Base-by-base conservation (phyloP, 257 asterid genomes). In the Parsonsia alboflavescens region DNA sequence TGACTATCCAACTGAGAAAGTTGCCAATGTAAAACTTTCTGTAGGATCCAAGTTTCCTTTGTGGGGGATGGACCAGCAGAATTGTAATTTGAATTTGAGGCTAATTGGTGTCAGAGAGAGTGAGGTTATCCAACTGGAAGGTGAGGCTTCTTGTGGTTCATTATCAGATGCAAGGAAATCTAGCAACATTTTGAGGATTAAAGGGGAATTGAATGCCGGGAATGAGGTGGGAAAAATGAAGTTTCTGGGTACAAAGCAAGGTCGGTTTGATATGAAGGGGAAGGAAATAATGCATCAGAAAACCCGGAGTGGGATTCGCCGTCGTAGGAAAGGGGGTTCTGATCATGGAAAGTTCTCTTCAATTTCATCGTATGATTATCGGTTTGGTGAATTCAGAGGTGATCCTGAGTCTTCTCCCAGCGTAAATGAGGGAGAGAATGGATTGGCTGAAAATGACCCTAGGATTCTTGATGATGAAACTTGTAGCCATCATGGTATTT, bases 71-170 rank as follows among this genome's bases (percentile, higher is more conserved):
- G 74, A 69, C 44, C 74, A 69, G 44, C 74, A 61, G 19, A 81
- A 70, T 77, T 24, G 26, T 57, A 68, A 73, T 15, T 39, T 78
- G 78, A 78, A 76, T 66, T 24, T 73, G 77, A 70, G 81, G 39
- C 76, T 81, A 41, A 68, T 77, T 53, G 80, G 74, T 7, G 83
- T 75, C 54, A 79, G 54, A 68, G 90, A 49, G 12, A 68, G 82
- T 74, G 85, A 82, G 78, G 22, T 80, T 89, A 76, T 86, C 80
- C 89, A 84, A 74, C 24, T 87, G 17, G 91, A 85, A 77, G 88
- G 83, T 44, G 96, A 88, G 76, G 97, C 85, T 52, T 91, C 91
- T 0, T 82, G 87, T 84, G 84, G 92, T 73, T 84, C 89, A 7
- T 77, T 83, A 28, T 89, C 91, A 10, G 89, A 85, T 83, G 82